These are phyloP conservation scores for Primulina eburnea DNA, from an alignment of 257 asterid species.

Conservation along the genomic window DNA sequence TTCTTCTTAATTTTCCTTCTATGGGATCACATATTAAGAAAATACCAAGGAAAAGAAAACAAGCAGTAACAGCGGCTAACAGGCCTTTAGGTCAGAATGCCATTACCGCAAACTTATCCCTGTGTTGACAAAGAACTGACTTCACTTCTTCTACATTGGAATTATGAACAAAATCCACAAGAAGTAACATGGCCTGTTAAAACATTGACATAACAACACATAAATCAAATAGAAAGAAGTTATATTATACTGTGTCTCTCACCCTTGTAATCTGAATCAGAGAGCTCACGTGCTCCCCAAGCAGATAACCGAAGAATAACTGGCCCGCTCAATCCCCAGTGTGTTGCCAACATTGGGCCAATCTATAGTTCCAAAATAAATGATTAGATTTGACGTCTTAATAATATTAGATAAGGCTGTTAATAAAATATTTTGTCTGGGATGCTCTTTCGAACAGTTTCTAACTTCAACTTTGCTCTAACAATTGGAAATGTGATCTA, in stretches of 20 bases:
- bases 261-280: conserved; percentile 76
- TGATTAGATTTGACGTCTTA: conserved; percentile 23
- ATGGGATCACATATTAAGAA: conserved; percentile 8
- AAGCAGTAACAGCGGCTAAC: background rate
- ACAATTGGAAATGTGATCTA: conserved; percentile 82
- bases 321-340: conserved; percentile 99
- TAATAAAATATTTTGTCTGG: conserved; percentile 46
- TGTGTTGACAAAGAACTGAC: conserved; percentile 59
- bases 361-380: conserved; percentile 44
- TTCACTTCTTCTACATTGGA: conserved; percentile 60
- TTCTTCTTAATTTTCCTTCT: conserved; percentile 4
- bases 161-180: conserved; percentile 86
- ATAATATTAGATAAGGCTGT: conserved; percentile 21
- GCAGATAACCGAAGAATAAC: conserved; percentile 90
- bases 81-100: conserved; percentile 19
- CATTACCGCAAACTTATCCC: conserved; percentile 63
- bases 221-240: conserved; percentile 9
- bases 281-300: conserved; percentile 94
- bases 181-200: conserved; percentile 34
- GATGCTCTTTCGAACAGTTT: conserved; percentile 50
- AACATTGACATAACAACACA: conserved; percentile 26
- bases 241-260: conserved; percentile 12
- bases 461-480: conserved; percentile 67
- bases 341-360: conserved; percentile 93
- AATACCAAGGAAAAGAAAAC: conserved; percentile 8